A percentile compares a stretch with the other conserved stretches of the same genome.
These are phyloP conservation scores for Macadamia integrifolia DNA, from an alignment of 164 flowering plant genomes.

Conservation along the genomic window DNA sequence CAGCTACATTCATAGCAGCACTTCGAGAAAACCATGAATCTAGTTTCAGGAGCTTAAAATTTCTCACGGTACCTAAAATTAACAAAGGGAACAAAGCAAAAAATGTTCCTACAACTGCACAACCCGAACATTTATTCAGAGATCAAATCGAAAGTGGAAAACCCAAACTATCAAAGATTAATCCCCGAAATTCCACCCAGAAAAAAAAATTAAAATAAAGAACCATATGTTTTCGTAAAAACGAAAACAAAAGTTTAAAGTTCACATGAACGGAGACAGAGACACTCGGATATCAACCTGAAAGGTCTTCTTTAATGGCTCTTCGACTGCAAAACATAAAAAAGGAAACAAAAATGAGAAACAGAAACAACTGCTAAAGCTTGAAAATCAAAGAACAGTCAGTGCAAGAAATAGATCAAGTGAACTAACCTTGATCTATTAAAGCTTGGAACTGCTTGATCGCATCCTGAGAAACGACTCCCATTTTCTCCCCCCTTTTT, in stretches of 20 bases:
- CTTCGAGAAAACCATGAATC: neutral
- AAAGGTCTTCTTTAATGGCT: constrained; percentile 25
- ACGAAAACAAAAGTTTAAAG: too few relatives aligned
- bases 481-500: constrained; percentile 29
- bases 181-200: neutral
- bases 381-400: neutral
- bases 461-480: constrained; percentile 39
- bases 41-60: too few relatives aligned
- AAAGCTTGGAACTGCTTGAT: constrained; percentile 42
- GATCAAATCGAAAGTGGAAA: neutral
- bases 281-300: constrained; percentile 18
- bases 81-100: neutral
- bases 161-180: constrained; percentile 1
- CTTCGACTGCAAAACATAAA: constrained; percentile 25
- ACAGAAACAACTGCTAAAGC: neutral
- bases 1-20: neutral
- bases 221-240: too few relatives aligned
- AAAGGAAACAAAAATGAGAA: neutral
- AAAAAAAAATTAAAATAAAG: neutral
- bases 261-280: neutral
- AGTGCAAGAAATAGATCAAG: neutral
- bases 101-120: neutral
- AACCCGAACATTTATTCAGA: neutral
- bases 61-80: neutral
- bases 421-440: constrained; percentile 44